Evolutionary conservation across 345 rosid genomes (phyloP).

Genomic region (Corchorus olitorius): DNA sequence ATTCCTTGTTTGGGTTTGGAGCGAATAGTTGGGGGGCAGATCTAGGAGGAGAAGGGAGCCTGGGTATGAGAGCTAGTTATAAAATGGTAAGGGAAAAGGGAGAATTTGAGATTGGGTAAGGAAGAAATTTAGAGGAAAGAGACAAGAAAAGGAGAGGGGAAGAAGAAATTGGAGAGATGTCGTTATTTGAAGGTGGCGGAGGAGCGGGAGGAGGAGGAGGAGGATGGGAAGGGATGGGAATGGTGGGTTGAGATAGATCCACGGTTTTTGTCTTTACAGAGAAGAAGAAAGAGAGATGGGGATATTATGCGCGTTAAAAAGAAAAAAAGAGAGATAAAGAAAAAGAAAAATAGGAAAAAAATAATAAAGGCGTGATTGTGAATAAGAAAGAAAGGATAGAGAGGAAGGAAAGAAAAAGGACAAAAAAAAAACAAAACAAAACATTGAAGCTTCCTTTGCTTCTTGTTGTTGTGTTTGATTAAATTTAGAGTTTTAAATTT

Average conservation of each 20-base stretch:
- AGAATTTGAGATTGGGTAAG: background rate
- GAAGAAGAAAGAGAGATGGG: background rate
- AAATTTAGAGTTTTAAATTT: too few relatives aligned
- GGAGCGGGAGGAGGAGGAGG: background rate
- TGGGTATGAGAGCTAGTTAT: background rate
- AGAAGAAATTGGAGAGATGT: background rate
- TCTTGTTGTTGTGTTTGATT: too few relatives aligned
- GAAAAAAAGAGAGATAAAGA: background rate
- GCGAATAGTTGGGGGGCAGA: background rate
- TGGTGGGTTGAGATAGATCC: constrained; percentile 43
- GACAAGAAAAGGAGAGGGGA: background rate
- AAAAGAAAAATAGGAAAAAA: background rate
- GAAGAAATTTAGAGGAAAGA: background rate
- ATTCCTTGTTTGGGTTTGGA: background rate
- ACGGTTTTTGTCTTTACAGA: constrained; percentile 32
- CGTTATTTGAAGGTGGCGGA: background rate
- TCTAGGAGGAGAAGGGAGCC: background rate
- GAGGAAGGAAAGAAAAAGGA: background rate
- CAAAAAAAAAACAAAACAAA: background rate
- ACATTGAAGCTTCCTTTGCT: background rate
- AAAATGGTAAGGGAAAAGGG: background rate
- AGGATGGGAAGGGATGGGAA: background rate
- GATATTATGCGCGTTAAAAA: constrained; percentile 12
- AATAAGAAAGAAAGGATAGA: background rate
- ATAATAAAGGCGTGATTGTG: background rate